A percentile compares a stretch with the other conserved stretches of the same genome.
Evolutionary conservation across 768 basidiomycete species (phyloP).

Genomic region (Macrocybe gigantea): DNA sequence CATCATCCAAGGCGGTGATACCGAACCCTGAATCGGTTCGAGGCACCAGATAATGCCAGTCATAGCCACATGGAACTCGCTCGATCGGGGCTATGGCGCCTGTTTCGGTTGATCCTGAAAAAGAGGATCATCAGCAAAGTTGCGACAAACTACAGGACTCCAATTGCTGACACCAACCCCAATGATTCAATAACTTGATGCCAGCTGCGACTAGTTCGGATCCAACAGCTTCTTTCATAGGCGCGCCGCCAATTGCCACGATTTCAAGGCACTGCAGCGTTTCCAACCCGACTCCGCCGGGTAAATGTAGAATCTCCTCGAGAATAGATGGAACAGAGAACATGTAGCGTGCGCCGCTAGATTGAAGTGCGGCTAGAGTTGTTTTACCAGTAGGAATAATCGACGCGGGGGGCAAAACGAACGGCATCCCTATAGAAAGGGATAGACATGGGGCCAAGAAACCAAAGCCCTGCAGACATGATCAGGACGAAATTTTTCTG

Average conservation of each 20-base stretch:
- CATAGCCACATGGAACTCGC: slow-evolving; percentile 21
- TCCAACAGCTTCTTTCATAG: slow-evolving; percentile 30
- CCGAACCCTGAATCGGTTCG: slow-evolving; percentile 24
- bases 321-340: slow-evolving; percentile 34
- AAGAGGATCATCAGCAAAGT: background rate
- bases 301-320: slow-evolving; percentile 25
- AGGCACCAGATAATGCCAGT: slow-evolving; percentile 32
- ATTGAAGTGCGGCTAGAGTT: slow-evolving; percentile 15
- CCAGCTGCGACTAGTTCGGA: slow-evolving; percentile 21
- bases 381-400: slow-evolving; percentile 29
- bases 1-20: slow-evolving; percentile 20
- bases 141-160: background rate
- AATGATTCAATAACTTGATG: slow-evolving; percentile 33
- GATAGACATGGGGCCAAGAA: slow-evolving; percentile 27
- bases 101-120: slow-evolving; percentile 27
- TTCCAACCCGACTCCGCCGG: slow-evolving; percentile 18
- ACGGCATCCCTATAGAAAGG: slow-evolving; percentile 31
- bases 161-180: slow-evolving; percentile 21
- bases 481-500: background rate
- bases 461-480: slow-evolving; percentile 27
- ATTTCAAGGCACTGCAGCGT: slow-evolving; percentile 24
- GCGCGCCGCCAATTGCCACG: slow-evolving; percentile 31
- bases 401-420: slow-evolving; percentile 27
- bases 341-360: slow-evolving; percentile 24
- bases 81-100: slow-evolving; percentile 32